These are phyloP conservation scores for Neofusicoccum umdonicola DNA, from an alignment of 2,329 filamentous ascomycete genomes.

Conservation along the genomic window DNA sequence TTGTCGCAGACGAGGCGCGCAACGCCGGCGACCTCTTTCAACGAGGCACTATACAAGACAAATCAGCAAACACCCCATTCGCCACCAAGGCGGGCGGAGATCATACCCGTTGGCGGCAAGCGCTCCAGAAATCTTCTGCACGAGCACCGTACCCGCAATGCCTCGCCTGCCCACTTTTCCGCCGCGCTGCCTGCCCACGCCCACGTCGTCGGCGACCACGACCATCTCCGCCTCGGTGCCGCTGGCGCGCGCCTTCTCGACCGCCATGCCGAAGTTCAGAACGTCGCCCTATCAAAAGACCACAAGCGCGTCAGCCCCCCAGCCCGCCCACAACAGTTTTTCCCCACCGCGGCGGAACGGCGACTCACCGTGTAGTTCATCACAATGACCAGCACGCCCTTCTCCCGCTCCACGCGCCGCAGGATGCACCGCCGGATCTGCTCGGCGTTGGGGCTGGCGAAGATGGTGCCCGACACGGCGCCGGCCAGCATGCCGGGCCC, in stretches of 20 bases:
- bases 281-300: slow-evolving; percentile 47
- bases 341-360: background rate
- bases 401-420: slow-evolving; percentile 65
- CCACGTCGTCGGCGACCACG: slow-evolving; percentile 87
- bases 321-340: too few species aligned
- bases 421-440: slow-evolving; percentile 77
- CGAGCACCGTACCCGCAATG: slow-evolving; percentile 85
- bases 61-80: slow-evolving; percentile 9
- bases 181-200: slow-evolving; percentile 74
- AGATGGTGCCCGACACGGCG: slow-evolving; percentile 83
- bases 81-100: background rate
- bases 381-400: slow-evolving; percentile 82
- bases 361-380: slow-evolving; percentile 82
- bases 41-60: slow-evolving; percentile 34
- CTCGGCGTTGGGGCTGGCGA: slow-evolving; percentile 76
- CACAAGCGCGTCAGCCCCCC: background rate
- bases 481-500: slow-evolving; percentile 77
- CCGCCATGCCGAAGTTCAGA: slow-evolving; percentile 89
- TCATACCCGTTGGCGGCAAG: slow-evolving; percentile 68
- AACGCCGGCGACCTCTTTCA: slow-evolving; percentile 70
- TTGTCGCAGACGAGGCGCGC: slow-evolving; percentile 72
- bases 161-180: slow-evolving; percentile 92
- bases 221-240: slow-evolving; percentile 83
- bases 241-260: slow-evolving; percentile 83
- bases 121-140: slow-evolving; percentile 87